These are phyloP conservation scores for Volvox carteri DNA, from an alignment of 163 green algal species.

Conservation along the genomic window DNA sequence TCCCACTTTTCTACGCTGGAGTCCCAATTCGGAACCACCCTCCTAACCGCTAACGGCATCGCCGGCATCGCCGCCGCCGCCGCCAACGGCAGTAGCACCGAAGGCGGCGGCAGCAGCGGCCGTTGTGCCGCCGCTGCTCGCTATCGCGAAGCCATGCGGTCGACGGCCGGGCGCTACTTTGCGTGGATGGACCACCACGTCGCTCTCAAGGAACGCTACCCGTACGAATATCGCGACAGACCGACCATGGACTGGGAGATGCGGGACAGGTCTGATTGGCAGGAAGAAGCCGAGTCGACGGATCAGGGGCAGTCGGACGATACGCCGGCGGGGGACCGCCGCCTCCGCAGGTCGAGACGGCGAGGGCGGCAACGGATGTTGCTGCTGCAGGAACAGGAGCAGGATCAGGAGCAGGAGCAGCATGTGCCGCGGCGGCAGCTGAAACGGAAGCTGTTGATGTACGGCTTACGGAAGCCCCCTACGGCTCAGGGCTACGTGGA, in stretches of 20 bases:
- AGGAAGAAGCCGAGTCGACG: not conserved
- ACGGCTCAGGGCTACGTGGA: conserved; percentile 13
- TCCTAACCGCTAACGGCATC: not conserved
- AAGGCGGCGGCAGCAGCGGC: too few species aligned
- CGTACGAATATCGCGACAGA: not conserved
- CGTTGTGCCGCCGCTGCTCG: too few species aligned
- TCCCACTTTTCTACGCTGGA: not conserved
- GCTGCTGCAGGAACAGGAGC: not conserved
- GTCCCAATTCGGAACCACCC: not conserved
- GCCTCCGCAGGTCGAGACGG: not conserved
- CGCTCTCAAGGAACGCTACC: not conserved
- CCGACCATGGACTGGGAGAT: conserved; percentile 51
- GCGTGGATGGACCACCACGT: conserved; percentile 26
- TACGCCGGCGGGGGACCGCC: too few species aligned
- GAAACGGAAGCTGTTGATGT: not conserved
- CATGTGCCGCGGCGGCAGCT: not conserved
- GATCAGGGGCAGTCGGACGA: not conserved
- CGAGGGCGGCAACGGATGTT: not conserved
- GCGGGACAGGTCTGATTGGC: conserved; percentile 6
- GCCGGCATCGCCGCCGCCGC: not conserved
- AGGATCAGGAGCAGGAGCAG: not conserved
- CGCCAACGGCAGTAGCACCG: not conserved
- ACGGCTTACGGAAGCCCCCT: not conserved
- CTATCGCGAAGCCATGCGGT: not conserved
- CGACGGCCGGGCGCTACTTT: not conserved